A percentile compares a stretch with the other conserved stretches of the same genome.
phyloP scores from a whole-genome alignment of 169 alveolate genomes.

The Cryptosporidium parvum region DNA sequence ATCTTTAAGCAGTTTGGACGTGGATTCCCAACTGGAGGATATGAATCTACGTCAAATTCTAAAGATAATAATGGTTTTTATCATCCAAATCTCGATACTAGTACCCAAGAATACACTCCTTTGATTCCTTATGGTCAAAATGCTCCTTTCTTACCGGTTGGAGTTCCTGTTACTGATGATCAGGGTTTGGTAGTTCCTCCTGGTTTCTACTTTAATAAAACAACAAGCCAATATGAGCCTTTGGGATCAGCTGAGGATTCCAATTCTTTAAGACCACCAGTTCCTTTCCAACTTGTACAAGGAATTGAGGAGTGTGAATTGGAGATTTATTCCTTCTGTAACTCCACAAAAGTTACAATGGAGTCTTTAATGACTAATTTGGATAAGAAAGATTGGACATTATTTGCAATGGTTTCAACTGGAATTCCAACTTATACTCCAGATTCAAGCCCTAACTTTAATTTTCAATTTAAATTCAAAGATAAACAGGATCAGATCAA shows the following conservation, averaged over 20 bases:
- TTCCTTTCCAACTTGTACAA: constrained; percentile 5
- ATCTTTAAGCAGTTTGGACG: constrained; percentile 42
- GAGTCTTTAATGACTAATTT: background rate
- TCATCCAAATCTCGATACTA: constrained; percentile 10
- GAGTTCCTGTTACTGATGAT: constrained; percentile 23
- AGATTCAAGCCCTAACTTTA: background rate
- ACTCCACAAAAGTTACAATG: background rate
- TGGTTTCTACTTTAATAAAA: constrained; percentile 35
- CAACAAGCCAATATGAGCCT: constrained; percentile 61
- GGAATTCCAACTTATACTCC: constrained; percentile 25
- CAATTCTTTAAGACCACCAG: constrained; percentile 3
- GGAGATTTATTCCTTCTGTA: constrained; percentile 18
- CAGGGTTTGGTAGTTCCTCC: constrained; percentile 13
- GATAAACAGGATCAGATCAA: constrained; percentile 1
- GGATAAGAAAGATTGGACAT: background rate
- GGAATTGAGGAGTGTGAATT: constrained; percentile 2
- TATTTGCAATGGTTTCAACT: constrained; percentile 9
- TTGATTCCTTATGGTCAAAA: constrained; percentile 46
- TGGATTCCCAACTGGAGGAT: constrained; percentile 58
- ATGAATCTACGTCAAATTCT: constrained; percentile 17
- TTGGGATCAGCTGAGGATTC: background rate
- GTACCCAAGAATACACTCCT: constrained; percentile 20
- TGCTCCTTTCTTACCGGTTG: constrained; percentile 45
- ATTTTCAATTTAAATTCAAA: constrained; percentile 1
- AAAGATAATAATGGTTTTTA: constrained; percentile 7